Conservation (phyloP, 768 basidiomycete genomes). For the Podaxis pistillaris region DNA sequence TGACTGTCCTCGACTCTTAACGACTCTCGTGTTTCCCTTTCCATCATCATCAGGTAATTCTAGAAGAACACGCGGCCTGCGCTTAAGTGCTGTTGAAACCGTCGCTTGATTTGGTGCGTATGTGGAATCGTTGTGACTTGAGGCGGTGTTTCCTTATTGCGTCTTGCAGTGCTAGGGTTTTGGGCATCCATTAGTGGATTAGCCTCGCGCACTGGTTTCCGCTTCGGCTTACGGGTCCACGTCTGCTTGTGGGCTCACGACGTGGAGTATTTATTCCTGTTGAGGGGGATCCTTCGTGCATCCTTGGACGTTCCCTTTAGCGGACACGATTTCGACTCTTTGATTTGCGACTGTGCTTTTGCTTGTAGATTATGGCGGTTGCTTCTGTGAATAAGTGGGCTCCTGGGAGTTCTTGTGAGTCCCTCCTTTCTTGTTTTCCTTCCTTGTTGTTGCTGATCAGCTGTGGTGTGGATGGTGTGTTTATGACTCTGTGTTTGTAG, state of each 20-base stretch:
- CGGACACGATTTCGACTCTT: not conserved
- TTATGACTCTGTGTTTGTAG: constrained; percentile 31
- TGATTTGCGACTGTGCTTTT: not conserved
- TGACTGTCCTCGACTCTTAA: not conserved
- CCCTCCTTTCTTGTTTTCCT: not conserved
- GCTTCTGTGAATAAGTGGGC: constrained; percentile 37
- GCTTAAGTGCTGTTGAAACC: not conserved
- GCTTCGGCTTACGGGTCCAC: no score
- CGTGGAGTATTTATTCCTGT: no score
- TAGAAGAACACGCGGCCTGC: not conserved
- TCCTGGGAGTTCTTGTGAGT: constrained; percentile 42
- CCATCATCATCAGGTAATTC: not conserved
- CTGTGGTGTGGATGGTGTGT: not conserved
- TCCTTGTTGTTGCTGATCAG: not conserved
- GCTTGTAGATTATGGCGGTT: constrained; percentile 23
- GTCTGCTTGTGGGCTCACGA: no score
- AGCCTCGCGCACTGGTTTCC: no score
- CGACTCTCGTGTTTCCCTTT: not conserved
- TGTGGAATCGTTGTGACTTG: not conserved
- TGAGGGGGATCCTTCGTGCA: no score
- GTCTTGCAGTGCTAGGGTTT: not conserved
- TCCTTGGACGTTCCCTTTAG: no score
- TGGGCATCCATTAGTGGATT: not conserved
- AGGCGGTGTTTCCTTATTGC: not conserved
- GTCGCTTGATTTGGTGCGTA: not conserved